Conservation (phyloP, 208 protist species). For the Leishmania aethiopica region DNA sequence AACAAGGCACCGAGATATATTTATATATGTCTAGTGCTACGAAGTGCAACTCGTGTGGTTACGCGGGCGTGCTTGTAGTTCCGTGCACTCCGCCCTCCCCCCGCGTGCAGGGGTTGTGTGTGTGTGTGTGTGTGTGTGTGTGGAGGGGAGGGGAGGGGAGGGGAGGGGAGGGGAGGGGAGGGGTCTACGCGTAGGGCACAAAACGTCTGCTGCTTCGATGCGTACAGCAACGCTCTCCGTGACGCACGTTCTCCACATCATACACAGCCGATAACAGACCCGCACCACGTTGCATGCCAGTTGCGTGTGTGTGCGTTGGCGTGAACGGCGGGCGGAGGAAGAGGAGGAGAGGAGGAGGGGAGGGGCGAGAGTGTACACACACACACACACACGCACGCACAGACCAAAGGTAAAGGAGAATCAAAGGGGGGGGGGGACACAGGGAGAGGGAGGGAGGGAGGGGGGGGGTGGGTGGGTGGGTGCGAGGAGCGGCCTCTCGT, state of each 20-base stretch:
- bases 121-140: neutral
- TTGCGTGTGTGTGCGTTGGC: neutral
- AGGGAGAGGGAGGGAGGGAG: neutral
- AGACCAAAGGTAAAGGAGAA: neutral
- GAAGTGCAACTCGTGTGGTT: neutral
- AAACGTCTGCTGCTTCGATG: neutral
- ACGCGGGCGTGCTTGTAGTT: neutral
- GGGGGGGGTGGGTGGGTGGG: neutral
- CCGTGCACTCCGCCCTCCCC: neutral
- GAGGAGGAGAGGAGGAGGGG: neutral
- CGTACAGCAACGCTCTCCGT: neutral
- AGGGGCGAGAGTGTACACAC: neutral
- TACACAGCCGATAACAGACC: neutral
- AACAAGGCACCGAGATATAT: too few species aligned
- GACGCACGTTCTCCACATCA: neutral
- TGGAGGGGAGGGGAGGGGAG: too few species aligned
- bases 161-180: too few species aligned
- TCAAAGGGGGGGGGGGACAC: neutral
- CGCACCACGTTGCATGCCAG: neutral
- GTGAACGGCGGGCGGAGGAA: neutral
- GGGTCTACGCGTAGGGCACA: neutral
- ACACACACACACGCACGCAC: neutral
- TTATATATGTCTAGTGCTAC: neutral
- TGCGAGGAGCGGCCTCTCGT: neutral
- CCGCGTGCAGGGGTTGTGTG: neutral